Evolutionary conservation across 768 basidiomycete genomes (phyloP).

Genomic region (Mrakia frigida): DNA sequence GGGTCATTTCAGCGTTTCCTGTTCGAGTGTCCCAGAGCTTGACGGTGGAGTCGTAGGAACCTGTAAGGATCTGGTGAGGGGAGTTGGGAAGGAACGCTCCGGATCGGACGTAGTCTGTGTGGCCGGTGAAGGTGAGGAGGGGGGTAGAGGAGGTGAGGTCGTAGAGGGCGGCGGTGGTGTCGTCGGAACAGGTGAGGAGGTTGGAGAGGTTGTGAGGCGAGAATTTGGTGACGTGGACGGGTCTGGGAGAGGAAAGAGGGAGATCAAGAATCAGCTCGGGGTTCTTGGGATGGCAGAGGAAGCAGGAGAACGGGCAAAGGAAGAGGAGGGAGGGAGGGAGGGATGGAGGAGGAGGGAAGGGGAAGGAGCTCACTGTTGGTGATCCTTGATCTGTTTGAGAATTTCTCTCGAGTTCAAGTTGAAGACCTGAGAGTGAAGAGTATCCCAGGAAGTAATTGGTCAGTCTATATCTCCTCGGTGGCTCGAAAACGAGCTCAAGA

Average conservation of each 20-base stretch:
- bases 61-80: conserved; percentile 79
- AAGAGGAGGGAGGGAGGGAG: neutral
- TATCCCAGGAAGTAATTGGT: neutral
- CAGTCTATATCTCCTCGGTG: neutral
- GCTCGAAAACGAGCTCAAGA: neutral
- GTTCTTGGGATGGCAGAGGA: neutral
- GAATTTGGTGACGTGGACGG: conserved; percentile 91
- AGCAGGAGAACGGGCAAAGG: neutral
- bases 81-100: conserved; percentile 79
- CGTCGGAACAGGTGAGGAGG: conserved; percentile 90
- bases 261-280: neutral
- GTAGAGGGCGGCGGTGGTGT: conserved; percentile 89
- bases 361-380: conserved; percentile 63
- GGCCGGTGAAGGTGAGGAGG: conserved; percentile 70
- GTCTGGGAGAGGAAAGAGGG: conserved; percentile 44
- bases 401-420: conserved; percentile 91
- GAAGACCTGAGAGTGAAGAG: conserved; percentile 59
- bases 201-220: conserved; percentile 70
- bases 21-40: conserved; percentile 81
- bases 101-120: conserved; percentile 93
- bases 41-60: conserved; percentile 90
- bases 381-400: conserved; percentile 81
- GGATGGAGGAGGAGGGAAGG: neutral
- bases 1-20: conserved; percentile 59
- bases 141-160: conserved; percentile 61